Conservation (phyloP, 768 basidiomycete species). For the Candolleomyces eurysporus region DNA sequence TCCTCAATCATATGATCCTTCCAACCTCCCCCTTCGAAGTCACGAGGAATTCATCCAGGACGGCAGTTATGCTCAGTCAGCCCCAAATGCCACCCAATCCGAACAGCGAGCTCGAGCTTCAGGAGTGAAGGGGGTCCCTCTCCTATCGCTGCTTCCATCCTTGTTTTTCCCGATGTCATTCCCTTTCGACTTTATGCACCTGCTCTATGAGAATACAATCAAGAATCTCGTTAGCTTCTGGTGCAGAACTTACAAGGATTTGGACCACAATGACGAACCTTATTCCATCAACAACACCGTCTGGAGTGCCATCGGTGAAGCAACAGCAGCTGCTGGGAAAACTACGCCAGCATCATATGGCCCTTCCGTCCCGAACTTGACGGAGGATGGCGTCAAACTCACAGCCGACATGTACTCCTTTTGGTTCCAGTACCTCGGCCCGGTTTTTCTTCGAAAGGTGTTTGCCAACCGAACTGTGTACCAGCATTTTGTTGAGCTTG, state of each 20-base stretch:
- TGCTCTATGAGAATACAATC: slow-evolving; percentile 43
- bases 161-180: slow-evolving; percentile 38
- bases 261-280: slow-evolving; percentile 26
- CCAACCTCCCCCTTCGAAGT: slow-evolving; percentile 31
- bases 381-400: not conserved
- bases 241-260: slow-evolving; percentile 29
- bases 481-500: slow-evolving; percentile 39
- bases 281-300: slow-evolving; percentile 27
- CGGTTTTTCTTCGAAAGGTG: slow-evolving; percentile 30
- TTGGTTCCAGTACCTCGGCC: slow-evolving; percentile 39
- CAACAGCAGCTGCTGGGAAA: slow-evolving; percentile 26
- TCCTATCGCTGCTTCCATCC: slow-evolving; percentile 22
- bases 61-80: slow-evolving; percentile 20
- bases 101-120: slow-evolving; percentile 23
- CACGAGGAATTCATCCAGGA: slow-evolving; percentile 27
- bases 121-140: slow-evolving; percentile 33
- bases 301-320: slow-evolving; percentile 39
- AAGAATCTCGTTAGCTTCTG: slow-evolving; percentile 38
- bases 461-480: slow-evolving; percentile 36
- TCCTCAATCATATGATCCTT: slow-evolving; percentile 20
- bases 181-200: slow-evolving; percentile 51
- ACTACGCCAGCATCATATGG: slow-evolving; percentile 41
- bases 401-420: slow-evolving; percentile 39
- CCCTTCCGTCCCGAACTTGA: slow-evolving; percentile 26
- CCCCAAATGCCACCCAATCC: slow-evolving; percentile 15